Conservation (phyloP, 2,329 filamentous ascomycete species). For the Rhexocercosporidium sp. region DNA sequence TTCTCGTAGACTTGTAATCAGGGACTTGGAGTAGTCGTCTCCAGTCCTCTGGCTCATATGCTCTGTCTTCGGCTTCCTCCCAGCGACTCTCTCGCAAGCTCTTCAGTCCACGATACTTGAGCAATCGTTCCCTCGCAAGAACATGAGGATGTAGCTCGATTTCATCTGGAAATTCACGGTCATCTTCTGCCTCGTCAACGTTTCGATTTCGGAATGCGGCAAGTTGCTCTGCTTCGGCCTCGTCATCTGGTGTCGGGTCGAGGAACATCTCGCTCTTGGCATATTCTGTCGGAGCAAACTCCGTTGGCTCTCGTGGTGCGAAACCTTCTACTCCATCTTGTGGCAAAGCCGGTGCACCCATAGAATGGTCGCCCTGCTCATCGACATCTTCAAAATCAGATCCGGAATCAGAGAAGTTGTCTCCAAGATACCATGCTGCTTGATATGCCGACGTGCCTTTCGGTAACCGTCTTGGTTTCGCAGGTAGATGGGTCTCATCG, state of each 20-base stretch:
- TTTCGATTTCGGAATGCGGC: slow-evolving; percentile 81
- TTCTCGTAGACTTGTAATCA: slow-evolving; percentile 88
- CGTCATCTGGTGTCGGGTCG: slow-evolving; percentile 77
- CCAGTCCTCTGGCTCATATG: slow-evolving; percentile 91
- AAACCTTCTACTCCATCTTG: slow-evolving; percentile 83
- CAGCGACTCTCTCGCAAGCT: slow-evolving; percentile 85
- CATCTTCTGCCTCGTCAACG: slow-evolving; percentile 82
- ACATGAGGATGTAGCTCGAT: slow-evolving; percentile 92
- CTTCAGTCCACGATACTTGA: slow-evolving; percentile 89
- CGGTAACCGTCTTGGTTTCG: slow-evolving; percentile 75
- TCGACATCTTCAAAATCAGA: slow-evolving; percentile 79
- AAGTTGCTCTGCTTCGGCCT: slow-evolving; percentile 77
- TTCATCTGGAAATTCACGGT: slow-evolving; percentile 95
- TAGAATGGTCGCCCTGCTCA: slow-evolving; percentile 62
- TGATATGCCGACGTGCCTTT: slow-evolving; percentile 95
- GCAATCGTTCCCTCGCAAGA: slow-evolving; percentile 81
- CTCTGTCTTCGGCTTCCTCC: slow-evolving; percentile 86
- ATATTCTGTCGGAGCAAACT: slow-evolving; percentile 85
- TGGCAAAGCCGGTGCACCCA: slow-evolving; percentile 64
- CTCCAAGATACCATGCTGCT: slow-evolving; percentile 86
- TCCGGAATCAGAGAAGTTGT: slow-evolving; percentile 76
- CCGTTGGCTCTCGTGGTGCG: slow-evolving; percentile 70
- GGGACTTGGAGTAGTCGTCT: slow-evolving; percentile 80
- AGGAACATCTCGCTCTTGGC: slow-evolving; percentile 92
- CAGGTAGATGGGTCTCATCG: slow-evolving; percentile 68